Conservation (phyloP, 108 stramenopile genomes). For the Epipyxis sp. region DNA sequence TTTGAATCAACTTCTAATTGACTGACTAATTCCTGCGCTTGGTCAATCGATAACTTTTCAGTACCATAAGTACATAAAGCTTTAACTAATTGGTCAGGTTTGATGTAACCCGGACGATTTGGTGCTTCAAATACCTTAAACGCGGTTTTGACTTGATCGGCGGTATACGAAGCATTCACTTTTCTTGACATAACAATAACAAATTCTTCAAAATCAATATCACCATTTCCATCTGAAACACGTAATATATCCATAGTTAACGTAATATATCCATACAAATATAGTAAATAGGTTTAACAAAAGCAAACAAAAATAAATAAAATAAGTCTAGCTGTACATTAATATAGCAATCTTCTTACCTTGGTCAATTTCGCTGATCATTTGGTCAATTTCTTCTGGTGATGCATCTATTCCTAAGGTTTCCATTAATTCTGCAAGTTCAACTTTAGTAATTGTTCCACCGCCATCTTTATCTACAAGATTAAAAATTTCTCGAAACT, state of each 20-base stretch:
- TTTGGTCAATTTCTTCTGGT: constrained; percentile 64
- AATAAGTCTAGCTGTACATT: no score
- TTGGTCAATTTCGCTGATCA: constrained; percentile 66
- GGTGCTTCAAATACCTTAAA: constrained; percentile 60
- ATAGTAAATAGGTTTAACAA: no score
- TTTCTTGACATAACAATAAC: constrained; percentile 55
- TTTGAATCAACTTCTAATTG: constrained; percentile 63
- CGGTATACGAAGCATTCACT: constrained; percentile 63
- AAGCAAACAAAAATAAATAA: no score
- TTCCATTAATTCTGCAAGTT: constrained; percentile 65
- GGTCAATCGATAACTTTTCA: constrained; percentile 59
- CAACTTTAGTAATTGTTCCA: constrained; percentile 62
- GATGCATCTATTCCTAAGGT: constrained; percentile 66
- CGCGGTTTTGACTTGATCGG: constrained; percentile 61
- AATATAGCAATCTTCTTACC: constrained; percentile 42
- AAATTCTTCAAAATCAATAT: constrained; percentile 63
- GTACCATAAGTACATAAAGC: constrained; percentile 58
- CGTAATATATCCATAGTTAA: neutral
- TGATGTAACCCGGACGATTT: constrained; percentile 54
- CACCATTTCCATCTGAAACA: constrained; percentile 47
- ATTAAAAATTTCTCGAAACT: constrained; percentile 24
- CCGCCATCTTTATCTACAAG: constrained; percentile 52
- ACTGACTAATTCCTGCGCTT: constrained; percentile 59
- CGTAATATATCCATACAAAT: no score
- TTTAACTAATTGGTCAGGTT: constrained; percentile 48